Evolutionary conservation across 2,329 filamentous ascomycete species (phyloP), one percentile per base, ranked within the genome.

Genomic region (Moelleriella libera): DNA sequence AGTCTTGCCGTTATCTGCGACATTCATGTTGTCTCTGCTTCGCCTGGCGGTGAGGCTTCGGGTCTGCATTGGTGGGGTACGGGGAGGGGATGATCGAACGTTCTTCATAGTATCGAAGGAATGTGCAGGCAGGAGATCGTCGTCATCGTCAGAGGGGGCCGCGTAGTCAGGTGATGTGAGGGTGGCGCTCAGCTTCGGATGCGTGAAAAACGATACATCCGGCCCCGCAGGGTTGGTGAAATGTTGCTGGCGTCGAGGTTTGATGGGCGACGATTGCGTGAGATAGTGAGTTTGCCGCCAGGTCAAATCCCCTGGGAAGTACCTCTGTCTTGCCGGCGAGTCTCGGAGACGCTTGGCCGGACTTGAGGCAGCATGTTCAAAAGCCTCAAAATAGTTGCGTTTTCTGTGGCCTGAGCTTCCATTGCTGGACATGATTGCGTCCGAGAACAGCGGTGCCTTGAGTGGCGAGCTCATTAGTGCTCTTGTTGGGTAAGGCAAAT

Each of bases 231-330:
- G 76, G 21, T 80, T 84, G 43, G 81, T 83, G 57, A 89, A 90
- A 63, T 84, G 80, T 55, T 82, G 74, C 58, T 85, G 82, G 57
- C 83, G 80, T 55, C 80, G 79, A 53, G 82, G 76, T 66, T 90
- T 86, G 58, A 87, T 81, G 29, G 90, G 90, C 5, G 89, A 96
- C 5, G 88, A 95, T 61, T 94, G 83, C 14, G 87, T 78, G 49
- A 94, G 70, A 57, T 83, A 80, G 60, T 88, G 81, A 49, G 74
- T 75, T 58, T 79, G 80, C 65, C 86, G 92, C 87, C 87, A 94
- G 1, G 82, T 76, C 14, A 72, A 65, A 48, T 80, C 73, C 43
- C 65, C 61, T 3, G 21, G 21, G 65, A 76, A 63, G 51, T 79
- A 72, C 68, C 83, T 70, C 69, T 77, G 60, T 60, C 76, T 61